These are phyloP conservation scores for Lathyrus aphaca DNA, from an alignment of 306 rosid genomes.

Conservation along the genomic window DNA sequence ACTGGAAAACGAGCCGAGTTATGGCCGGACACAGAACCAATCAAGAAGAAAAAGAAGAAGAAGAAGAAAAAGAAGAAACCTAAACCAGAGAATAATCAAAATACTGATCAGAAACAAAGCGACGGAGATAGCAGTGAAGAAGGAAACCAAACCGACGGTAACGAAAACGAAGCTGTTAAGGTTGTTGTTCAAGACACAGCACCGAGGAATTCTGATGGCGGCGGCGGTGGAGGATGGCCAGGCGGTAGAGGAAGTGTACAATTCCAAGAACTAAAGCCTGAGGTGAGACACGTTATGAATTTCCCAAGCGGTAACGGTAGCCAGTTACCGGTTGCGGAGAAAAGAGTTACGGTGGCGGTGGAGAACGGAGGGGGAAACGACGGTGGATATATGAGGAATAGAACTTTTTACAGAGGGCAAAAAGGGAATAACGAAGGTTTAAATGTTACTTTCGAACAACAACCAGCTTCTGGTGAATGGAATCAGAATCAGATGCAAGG, in stretches of 20 bases:
- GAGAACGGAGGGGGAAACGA: constrained; percentile 31
- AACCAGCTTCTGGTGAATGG: constrained; percentile 30
- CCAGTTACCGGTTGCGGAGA: constrained; percentile 46
- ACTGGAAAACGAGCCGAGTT: constrained; percentile 70
- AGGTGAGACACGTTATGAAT: constrained; percentile 44
- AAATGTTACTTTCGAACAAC: constrained; percentile 43
- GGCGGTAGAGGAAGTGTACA: constrained; percentile 44
- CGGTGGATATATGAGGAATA: constrained; percentile 52
- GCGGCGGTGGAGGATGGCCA: constrained; percentile 16
- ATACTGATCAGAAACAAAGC: constrained; percentile 45
- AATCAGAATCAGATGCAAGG: constrained; percentile 30
- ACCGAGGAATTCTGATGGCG: background rate
- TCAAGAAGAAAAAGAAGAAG: constrained; percentile 45
- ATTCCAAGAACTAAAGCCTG: constrained; percentile 45
- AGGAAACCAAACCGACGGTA: constrained; percentile 45
- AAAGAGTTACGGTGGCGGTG: constrained; percentile 27
- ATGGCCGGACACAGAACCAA: constrained; percentile 60
- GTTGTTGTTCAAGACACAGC: constrained; percentile 44
- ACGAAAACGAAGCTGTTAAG: constrained; percentile 45
- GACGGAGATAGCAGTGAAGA: constrained; percentile 51
- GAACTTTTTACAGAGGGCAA: constrained; percentile 48
- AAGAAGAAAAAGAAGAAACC: constrained; percentile 54
- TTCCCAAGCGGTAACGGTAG: constrained; percentile 44
- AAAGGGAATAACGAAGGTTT: constrained; percentile 40
- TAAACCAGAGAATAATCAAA: constrained; percentile 33